Evolutionary conservation across 1,284 basidiomycete species (phyloP).

Genomic region (Pascua guehoae): DNA sequence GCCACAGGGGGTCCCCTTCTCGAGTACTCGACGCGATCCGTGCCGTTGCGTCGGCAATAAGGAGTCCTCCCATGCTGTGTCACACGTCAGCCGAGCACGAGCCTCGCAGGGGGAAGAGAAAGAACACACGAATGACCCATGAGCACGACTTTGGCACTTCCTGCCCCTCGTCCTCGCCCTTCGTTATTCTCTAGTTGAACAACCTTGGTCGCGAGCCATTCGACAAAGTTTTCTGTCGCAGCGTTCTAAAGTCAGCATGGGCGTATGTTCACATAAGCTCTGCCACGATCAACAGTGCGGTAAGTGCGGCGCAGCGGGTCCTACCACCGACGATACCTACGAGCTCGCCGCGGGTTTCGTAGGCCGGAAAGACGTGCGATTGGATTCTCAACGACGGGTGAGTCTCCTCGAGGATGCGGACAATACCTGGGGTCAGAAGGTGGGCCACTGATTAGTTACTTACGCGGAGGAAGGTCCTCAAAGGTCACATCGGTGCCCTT

Average conservation of each 20-base stretch:
- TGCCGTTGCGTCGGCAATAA: constrained; percentile 77
- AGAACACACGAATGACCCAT: constrained; percentile 78
- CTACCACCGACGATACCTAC: constrained; percentile 49
- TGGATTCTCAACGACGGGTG: constrained; percentile 58
- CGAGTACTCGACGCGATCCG: constrained; percentile 58
- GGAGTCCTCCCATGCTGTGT: constrained; percentile 78
- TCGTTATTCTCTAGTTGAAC: constrained; percentile 71
- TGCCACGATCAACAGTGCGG: no score
- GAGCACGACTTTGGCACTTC: constrained; percentile 73
- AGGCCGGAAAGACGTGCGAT: constrained; percentile 78
- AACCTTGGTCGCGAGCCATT: constrained; percentile 79
- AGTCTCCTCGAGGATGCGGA: constrained; percentile 62
- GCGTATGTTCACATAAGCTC: no score
- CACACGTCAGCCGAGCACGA: background rate
- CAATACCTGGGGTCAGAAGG: constrained; percentile 57
- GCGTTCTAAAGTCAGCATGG: constrained; percentile 56
- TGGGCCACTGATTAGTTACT: constrained; percentile 1
- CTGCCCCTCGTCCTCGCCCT: constrained; percentile 63
- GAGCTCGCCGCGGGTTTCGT: constrained; percentile 86
- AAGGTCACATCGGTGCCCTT: constrained; percentile 52
- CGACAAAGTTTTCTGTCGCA: constrained; percentile 75
- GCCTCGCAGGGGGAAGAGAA: background rate
- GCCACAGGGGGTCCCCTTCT: constrained; percentile 42
- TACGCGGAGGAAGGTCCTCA: constrained; percentile 47
- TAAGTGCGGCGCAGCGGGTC: constrained; percentile 27